Conservation (phyloP, 805 yeast species). For the Ogataea haglerorum region DNA sequence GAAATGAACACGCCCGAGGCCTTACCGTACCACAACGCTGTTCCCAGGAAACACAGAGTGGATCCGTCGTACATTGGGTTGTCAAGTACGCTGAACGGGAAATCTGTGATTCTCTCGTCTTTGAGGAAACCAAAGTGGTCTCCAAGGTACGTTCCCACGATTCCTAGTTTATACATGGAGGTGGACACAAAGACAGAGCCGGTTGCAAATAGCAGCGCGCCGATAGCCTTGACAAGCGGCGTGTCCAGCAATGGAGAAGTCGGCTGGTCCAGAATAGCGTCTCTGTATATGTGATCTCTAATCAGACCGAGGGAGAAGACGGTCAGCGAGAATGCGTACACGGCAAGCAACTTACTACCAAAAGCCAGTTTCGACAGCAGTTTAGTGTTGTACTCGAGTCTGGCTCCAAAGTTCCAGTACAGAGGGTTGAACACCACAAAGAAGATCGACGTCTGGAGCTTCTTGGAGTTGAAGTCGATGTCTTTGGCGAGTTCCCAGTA, state of each 20-base stretch:
- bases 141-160: constrained; percentile 95
- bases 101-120: constrained; percentile 83
- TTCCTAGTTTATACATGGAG: constrained; percentile 90
- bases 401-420: constrained; percentile 92
- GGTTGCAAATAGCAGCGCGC: constrained; percentile 50
- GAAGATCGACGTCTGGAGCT: constrained; percentile 42
- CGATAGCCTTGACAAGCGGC: constrained; percentile 38
- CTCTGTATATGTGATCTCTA: constrained; percentile 72
- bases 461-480: constrained; percentile 23
- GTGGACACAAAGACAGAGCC: constrained; percentile 81
- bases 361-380: constrained; percentile 71
- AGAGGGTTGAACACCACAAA: constrained; percentile 88
- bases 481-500: constrained; percentile 24
- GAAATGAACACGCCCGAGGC: constrained; percentile 83
- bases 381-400: constrained; percentile 77
- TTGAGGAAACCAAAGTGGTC: constrained; percentile 96
- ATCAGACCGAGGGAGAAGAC: constrained; percentile 83
- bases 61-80: constrained; percentile 98
- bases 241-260: constrained; percentile 51
- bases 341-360: constrained; percentile 66
- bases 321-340: constrained; percentile 77
- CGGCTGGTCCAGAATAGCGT: constrained; percentile 71
- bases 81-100: constrained; percentile 87
- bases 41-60: constrained; percentile 82
- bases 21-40: constrained; percentile 82